Percentiles rank a stretch among this genome's conserved stretches.
Evolutionary conservation across 352 stramenopile genomes (phyloP).

Genomic region (Globisporangium irregulare): DNA sequence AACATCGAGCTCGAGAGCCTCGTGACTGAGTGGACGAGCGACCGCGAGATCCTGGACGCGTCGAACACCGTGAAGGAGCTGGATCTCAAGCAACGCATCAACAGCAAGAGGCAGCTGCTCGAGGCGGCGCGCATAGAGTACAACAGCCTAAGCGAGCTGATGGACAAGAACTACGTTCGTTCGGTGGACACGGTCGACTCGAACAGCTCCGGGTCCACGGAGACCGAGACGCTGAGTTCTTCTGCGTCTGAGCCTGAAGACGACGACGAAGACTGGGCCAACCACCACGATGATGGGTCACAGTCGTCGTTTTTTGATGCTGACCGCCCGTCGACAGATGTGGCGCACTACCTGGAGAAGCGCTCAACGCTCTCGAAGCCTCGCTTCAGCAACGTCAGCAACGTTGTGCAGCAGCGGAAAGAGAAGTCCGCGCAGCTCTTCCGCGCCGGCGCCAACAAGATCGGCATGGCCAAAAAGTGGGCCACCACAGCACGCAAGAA

Average conservation of each 20-base stretch:
- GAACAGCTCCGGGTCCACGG: conserved; percentile 43
- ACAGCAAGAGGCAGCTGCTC: conserved; percentile 41
- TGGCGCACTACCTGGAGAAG: conserved; percentile 33
- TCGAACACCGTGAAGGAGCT: conserved; percentile 53
- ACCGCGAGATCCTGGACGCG: conserved; percentile 53
- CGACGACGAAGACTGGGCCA: conserved; percentile 22
- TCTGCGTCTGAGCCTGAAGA: conserved; percentile 32
- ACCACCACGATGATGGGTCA: conserved; percentile 22
- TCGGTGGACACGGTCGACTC: conserved; percentile 40
- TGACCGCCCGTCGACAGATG: conserved; percentile 44
- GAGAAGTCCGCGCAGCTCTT: conserved; percentile 13
- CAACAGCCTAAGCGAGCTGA: conserved; percentile 38
- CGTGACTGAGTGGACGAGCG: conserved; percentile 53
- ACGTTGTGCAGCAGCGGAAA: conserved; percentile 9
- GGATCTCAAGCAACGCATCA: conserved; percentile 59
- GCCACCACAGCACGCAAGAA: conserved; percentile 15
- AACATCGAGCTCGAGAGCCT: conserved; percentile 60
- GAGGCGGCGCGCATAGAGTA: conserved; percentile 41
- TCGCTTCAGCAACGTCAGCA: conserved; percentile 7
- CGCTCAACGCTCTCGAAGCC: conserved; percentile 15
- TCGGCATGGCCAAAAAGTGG: conserved; percentile 19
- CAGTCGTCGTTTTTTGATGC: conserved; percentile 23
- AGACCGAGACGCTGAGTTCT: conserved; percentile 42
- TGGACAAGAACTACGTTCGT: conserved; percentile 35
- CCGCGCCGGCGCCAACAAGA: conserved; percentile 6